Evolutionary conservation across 2,329 filamentous ascomycete genomes (phyloP), one percentile per base, ranked within the genome.

Genomic region (Claviceps arundinis): DNA sequence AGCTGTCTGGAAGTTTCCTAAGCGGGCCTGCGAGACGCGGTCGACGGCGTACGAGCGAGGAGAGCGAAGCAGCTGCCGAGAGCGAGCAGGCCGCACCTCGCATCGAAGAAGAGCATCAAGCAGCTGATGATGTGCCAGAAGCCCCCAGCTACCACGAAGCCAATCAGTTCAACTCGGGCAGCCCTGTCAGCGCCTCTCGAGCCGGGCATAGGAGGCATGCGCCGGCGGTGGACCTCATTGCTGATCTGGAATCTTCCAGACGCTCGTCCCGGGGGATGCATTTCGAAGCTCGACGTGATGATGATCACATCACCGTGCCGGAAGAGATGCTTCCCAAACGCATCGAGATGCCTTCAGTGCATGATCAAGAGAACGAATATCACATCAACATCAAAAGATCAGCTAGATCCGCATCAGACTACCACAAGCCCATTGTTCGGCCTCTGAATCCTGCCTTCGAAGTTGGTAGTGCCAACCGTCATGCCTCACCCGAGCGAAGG

Each of bases 331-430:
- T 57, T 5, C 56, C 53, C 37, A 52, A 57, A 38, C 76, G 78
- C 17, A 68, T 76, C 8, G 73, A 78, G 49, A 64, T 87, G 47
- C 80, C 84, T 17, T 78, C 83, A 1, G 69, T 71, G 3, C 76
- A 84, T 55, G 88, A 95, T 60, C 89, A 95, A 64, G 90, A 96
- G 65, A 96, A 96, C 63, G 81, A 93, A 55, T 76, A 80, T 3
- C 83, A 83, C 3, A 78, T 84, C 26, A 84, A 80, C 0, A 84
- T 87, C 66, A 84, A 78, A 63, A 77, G 68, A 68, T 60, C 75
- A 42, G 85, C 82, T 60, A 71, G 49, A 43, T 16, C 78, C 1
- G 70, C 77, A 11, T 71, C 72, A 11, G 73, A 77, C 44, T 80
- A 71, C 43, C 80, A 84, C 26, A 81, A 78, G 61, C 73, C 76